Conservation (phyloP, 1,284 basidiomycete genomes). For the Cutaneotrichosporon dermatis region DNA sequence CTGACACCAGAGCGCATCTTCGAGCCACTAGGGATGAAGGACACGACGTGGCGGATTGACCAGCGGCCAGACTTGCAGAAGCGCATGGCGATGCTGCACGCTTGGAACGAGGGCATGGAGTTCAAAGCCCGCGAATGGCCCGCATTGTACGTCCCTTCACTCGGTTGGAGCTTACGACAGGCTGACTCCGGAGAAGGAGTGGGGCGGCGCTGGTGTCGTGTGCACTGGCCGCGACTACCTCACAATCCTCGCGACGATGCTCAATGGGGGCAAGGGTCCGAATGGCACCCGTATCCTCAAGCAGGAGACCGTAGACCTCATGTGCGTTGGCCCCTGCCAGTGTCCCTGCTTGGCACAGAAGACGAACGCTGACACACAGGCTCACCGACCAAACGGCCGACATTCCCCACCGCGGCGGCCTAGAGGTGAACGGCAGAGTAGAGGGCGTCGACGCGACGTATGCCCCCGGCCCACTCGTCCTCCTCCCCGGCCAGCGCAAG, state of each 20-base stretch:
- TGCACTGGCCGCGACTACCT: slow-evolving; percentile 21
- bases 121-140: not conserved
- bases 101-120: not conserved
- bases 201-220: slow-evolving; percentile 20
- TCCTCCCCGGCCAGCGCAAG: slow-evolving; percentile 16
- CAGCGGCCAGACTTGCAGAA: slow-evolving; percentile 15
- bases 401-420: slow-evolving; percentile 16
- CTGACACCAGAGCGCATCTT: slow-evolving; percentile 17
- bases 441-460: not conserved
- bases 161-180: not conserved
- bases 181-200: slow-evolving; percentile 1
- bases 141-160: not conserved
- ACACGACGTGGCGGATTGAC: slow-evolving; percentile 15
- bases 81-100: slow-evolving; percentile 16
- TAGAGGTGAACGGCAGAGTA: slow-evolving; percentile 8
- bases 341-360: too few relatives aligned
- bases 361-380: not conserved
- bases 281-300: slow-evolving; percentile 20
- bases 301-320: not conserved
- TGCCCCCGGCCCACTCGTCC: not conserved
- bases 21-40: slow-evolving; percentile 20
- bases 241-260: slow-evolving; percentile 12
- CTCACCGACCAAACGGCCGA: slow-evolving; percentile 19
- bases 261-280: slow-evolving; percentile 17
- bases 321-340: slow-evolving; percentile 9